Base-by-base conservation (phyloP, 352 stramenopile genomes). In the Globisporangium heterothallicum region DNA sequence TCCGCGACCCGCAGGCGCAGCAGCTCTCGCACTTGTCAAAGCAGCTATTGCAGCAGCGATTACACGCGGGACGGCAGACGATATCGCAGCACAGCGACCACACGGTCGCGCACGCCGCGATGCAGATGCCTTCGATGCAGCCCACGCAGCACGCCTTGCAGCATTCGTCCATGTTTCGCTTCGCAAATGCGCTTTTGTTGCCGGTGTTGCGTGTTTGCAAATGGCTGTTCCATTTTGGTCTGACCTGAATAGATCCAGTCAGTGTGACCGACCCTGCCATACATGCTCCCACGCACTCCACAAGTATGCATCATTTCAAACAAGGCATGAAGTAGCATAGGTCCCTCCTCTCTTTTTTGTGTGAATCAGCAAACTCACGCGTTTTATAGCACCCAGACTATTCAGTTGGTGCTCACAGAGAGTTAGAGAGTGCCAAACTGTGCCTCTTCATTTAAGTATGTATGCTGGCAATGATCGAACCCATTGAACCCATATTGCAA, bases 81-180 rank as follows among this genome's bases (percentile, higher is more conserved):
- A 56, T 48, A 10, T 56, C 49, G 29, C 49, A 45, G 29, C 49
- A 56, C 27, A 56, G 49, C 18, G 29, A 27, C 5, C 24, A 24
- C 18, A 35, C 26, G 18, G 49, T 56, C 26, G 32, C 49, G 22
- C 41, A 56, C 38, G 38, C 40, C 26, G 49, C 49, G 49, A 56
- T 56, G 49, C 49, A 56, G 13, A 56, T 27, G 40, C 49, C 49
- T 25, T 56, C 12, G 5, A 49, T 16, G 40, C 49, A 56, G 10
- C 24, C 49, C 0, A 8, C 19, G 49, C 49, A 56, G 49, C 49
- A 56, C 29, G 36, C 41, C 26, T 32, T 16, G 26, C 47, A 16
- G 40, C 49, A 56, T 18, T 48, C 40, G 40, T 56, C 49, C 44
- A 50, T 50, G 3, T 1, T 18, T 18, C 7, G 22, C 27, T 36